These are phyloP conservation scores for Lyophyllum decastes DNA, from an alignment of 768 basidiomycete genomes.

Conservation along the genomic window DNA sequence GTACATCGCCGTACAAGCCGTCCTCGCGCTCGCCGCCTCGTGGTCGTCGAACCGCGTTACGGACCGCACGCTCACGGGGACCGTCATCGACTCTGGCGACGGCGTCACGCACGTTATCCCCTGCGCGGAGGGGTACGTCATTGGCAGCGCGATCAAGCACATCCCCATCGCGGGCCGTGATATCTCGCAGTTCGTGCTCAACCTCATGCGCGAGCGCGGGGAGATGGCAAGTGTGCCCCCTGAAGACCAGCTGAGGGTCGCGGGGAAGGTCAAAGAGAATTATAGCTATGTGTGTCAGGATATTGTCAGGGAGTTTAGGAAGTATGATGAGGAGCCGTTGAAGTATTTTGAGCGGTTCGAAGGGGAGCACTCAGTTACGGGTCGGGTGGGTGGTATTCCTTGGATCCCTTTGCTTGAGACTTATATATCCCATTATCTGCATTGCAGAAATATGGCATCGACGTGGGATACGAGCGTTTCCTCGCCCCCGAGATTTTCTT, in stretches of 20 bases:
- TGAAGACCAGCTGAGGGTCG: constrained; percentile 91
- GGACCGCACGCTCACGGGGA: constrained; percentile 92
- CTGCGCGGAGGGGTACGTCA: constrained; percentile 96
- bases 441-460: constrained; percentile 84
- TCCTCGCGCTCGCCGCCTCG: constrained; percentile 95
- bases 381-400: constrained; percentile 58
- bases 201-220: constrained; percentile 92
- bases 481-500: constrained; percentile 99
- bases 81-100: constrained; percentile 98
- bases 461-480: constrained; percentile 98
- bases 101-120: constrained; percentile 99
- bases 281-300: constrained; percentile 99
- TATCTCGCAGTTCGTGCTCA: constrained; percentile 95
- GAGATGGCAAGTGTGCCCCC: constrained; percentile 90
- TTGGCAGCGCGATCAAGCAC: constrained; percentile 98
- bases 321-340: constrained; percentile 95
- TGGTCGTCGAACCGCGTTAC: constrained; percentile 91
- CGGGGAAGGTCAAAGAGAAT: constrained; percentile 95
- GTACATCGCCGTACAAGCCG: constrained; percentile 98
- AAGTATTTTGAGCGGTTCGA: constrained; percentile 95
- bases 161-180: constrained; percentile 98
- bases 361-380: constrained; percentile 91
- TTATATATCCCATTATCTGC: not conserved
- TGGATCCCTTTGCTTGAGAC: not conserved
- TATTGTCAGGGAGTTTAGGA: constrained; percentile 97